These are phyloP conservation scores for Raffaelea arxii DNA, from an alignment of 2,329 filamentous ascomycete genomes.

Conservation along the genomic window DNA sequence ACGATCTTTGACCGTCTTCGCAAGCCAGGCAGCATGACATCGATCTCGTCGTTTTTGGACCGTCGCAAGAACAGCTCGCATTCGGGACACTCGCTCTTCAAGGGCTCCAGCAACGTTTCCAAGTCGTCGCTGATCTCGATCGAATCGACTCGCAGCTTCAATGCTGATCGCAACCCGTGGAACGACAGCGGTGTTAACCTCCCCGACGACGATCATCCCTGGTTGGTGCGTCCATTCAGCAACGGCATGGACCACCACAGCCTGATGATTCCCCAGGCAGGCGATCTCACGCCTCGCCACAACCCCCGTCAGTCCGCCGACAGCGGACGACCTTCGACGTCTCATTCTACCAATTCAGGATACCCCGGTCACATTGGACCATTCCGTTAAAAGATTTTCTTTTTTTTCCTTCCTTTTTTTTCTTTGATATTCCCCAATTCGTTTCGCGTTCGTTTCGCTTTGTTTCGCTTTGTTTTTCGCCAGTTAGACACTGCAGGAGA, in stretches of 20 bases:
- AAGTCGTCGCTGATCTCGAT: constrained; percentile 94
- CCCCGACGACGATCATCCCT: constrained; percentile 71
- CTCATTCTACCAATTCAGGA: constrained; percentile 92
- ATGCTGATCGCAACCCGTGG: constrained; percentile 92
- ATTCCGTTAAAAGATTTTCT: constrained; percentile 63
- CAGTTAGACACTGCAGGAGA: constrained; percentile 10
- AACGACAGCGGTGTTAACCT: constrained; percentile 96
- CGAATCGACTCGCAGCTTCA: constrained; percentile 84
- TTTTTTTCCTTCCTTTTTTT: constrained; percentile 10
- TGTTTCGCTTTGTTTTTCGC: constrained; percentile 15
- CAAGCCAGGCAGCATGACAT: constrained; percentile 90
- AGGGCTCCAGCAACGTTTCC: constrained; percentile 80
- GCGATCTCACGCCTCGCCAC: constrained; percentile 78
- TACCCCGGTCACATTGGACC: constrained; percentile 87
- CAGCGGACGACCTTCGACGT: constrained; percentile 86
- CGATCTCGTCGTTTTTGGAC: constrained; percentile 91
- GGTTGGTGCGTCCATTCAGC: constrained; percentile 52
- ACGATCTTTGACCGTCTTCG: constrained; percentile 85
- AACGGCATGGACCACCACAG: constrained; percentile 56
- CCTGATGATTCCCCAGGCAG: constrained; percentile 57
- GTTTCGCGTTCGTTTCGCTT: constrained; percentile 17
- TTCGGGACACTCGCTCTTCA: constrained; percentile 78
- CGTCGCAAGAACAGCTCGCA: constrained; percentile 89
- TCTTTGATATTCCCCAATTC: constrained; percentile 18
- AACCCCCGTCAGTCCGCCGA: constrained; percentile 77